Evolutionary conservation across 352 stramenopile species (phyloP), one percentile per base, ranked within the genome.

Genomic region (Pythium periplocum): DNA sequence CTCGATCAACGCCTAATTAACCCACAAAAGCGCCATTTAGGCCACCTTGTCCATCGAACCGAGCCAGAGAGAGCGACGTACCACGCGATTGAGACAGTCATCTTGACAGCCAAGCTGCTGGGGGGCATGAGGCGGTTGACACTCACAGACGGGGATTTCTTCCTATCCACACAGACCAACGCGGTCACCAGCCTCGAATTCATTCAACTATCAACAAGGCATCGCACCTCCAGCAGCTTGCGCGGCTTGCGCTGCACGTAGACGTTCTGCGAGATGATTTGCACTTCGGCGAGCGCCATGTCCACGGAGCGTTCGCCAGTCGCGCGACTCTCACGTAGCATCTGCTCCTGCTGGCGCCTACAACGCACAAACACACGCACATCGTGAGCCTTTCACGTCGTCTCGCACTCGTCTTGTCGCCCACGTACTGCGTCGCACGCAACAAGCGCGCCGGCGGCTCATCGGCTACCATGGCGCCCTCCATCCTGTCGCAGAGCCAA

Each of bases 31-130:
- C 17, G 17, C 17, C 17, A 26, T 26, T 26, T 26, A 26, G 17
- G 17, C 17, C 17, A 26, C 17, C 17, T 26, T 26, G 17, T 26
- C 17, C 17, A 26, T 26, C 17, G 17, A 26, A 26, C 17, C 17
- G 17, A 26, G 17, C 17, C 17, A 26, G 17, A 26, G 17, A 26
- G 9, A 38, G 32, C n/a, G 48, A 45, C 4, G 31, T 52, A 92
- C 82, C 48, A 73, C 79, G 45, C 82, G 78, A 62, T 92, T 92
- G 42, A 88, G 64, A 48, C 82, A 92, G 66, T 76, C 76, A 60
- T 92, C 77, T 2, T 85, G 55, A 61, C 82, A 92, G 2, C 82
- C 79, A 48, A 75, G 62, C 40, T 67, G 56, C 32, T 55, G 68
- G 17, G 69, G 57, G 1, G 54, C 30, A n/a, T 62, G 67, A 12